Evolutionary conservation across 2,329 filamentous ascomycete species (phyloP), one percentile per base, ranked within the genome.

Genomic region (Phyllosticta paracitricarpa): DNA sequence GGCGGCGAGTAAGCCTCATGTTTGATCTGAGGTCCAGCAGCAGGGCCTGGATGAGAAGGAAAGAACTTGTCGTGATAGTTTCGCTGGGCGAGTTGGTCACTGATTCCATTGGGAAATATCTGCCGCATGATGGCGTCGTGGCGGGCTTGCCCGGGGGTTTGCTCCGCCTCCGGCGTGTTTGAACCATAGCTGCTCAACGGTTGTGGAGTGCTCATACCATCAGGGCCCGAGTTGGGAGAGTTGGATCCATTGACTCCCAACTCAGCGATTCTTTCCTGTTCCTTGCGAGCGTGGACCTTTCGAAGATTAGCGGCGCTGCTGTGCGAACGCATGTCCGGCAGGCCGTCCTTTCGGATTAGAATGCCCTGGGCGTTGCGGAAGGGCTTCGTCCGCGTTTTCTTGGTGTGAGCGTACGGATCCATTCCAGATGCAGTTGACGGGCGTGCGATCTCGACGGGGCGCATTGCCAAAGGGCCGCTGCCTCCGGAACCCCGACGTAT

Each of bases 251-350:
- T 59, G 28, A 30, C 28, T 5, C 40, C 40, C 17, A 48, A 19
- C 26, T 62, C 62, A 33, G 51, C 3, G 8, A 56, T 59, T 22
- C 59, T 58, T 59, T 64, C 63, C 40, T 64, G 62, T 19, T 80
- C 78, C 60, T 79, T 80, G 62, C 77, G 75, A 25, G 78, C 77
- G 65, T 80, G 78, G 3, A 80, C 78, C 64, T 80, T 80, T 51
- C 78, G 73, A 14, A 81, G 67, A 62, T 81, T 81, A 56, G 78
- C 78, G n/a, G 78, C 78, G 12, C 76, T 79, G 63, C 76, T 78
- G n/a, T 80, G 77, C 30, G 76, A 78, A 10, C 79, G 76, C 77
- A 79, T 80, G 62, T 81, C 79, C 4, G 79, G 78, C 10, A 76
- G 69, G 4, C 79, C 79, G 61, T 81, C 79, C 64, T 81, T 81